phyloP scores from a whole-genome alignment of 1,139 yeast genomes.

The Magnusiomyces suaveolens region DNA sequence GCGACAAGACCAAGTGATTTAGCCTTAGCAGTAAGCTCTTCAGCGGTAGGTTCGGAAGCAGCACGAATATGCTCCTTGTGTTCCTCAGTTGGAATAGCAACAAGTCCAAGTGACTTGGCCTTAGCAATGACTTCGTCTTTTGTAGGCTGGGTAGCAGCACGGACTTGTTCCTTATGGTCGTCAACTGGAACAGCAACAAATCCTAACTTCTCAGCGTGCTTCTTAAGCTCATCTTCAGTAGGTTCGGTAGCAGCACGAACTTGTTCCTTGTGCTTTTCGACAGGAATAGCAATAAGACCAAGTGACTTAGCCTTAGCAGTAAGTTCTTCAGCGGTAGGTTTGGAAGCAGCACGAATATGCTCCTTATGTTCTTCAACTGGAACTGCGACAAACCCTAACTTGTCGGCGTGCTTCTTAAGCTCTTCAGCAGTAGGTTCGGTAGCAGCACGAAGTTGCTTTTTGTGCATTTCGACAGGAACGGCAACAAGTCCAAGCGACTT shows the following conservation, averaged over 20 bases:
- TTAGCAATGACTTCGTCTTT: no score
- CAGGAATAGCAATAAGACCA: constrained; percentile 21
- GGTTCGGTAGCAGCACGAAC: constrained; percentile 9
- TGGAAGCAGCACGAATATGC: constrained; percentile 21
- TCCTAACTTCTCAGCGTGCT: constrained; percentile 4
- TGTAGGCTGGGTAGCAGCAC: no score
- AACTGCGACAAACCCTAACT: constrained; percentile 27
- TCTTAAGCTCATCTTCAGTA: constrained; percentile 9
- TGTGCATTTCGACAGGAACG: constrained; percentile 6
- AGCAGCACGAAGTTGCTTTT: constrained; percentile 11
- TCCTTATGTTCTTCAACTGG: constrained; percentile 7
- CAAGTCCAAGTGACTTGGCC: no score
- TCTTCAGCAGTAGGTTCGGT: constrained; percentile 24
- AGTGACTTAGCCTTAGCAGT: constrained; percentile 39
- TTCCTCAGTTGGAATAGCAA: no score
- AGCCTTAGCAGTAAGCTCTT: no score
- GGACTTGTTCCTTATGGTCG: no score
- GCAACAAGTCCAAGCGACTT: constrained; percentile 6
- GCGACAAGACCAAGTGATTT: no score
- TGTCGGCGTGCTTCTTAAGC: constrained; percentile 31
- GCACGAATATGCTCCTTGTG: no score
- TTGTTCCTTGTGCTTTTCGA: background rate
- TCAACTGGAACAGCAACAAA: no score
- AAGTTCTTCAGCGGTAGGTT: constrained; percentile 32
- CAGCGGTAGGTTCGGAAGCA: no score